Percentiles rank a stretch among this genome's conserved stretches.
phyloP scores from a whole-genome alignment of 805 yeast species.

The Yamadazyma akitaensis region DNA sequence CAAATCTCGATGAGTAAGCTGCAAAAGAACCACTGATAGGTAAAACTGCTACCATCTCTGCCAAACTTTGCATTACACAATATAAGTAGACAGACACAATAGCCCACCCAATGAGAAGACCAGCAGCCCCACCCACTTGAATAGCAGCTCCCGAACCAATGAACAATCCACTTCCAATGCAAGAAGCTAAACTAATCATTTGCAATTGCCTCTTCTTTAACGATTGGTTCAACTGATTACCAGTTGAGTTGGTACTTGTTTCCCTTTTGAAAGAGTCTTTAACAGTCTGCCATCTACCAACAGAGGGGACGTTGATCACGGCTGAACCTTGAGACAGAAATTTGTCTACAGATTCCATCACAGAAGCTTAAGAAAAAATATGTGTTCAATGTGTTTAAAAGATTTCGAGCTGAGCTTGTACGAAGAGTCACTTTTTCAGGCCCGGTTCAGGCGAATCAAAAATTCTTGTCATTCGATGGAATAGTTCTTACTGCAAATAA shows the following conservation, averaged over 20 bases:
- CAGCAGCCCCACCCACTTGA: conserved; percentile 32
- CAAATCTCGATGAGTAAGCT: conserved; percentile 37
- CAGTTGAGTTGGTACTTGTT: conserved; percentile 6
- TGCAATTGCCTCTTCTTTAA: conserved; percentile 31
- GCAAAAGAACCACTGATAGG: conserved; percentile 43
- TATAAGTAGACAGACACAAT: conserved; percentile 38
- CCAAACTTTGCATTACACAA: conserved; percentile 42
- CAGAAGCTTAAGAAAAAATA: neutral
- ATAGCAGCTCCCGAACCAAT: conserved; percentile 40
- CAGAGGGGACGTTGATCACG: neutral
- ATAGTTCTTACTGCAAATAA: neutral
- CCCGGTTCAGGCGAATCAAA: conserved; percentile 1
- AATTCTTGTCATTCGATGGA: conserved; percentile 2
- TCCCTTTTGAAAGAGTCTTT: conserved; percentile 28
- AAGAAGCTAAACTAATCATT: conserved; percentile 42
- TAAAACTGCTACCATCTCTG: conserved; percentile 36
- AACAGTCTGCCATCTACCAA: conserved; percentile 18
- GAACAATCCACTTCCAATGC: conserved; percentile 41
- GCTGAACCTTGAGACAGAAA: neutral
- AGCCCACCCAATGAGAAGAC: conserved; percentile 37
- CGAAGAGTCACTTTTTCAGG: neutral
- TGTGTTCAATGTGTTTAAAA: too few relatives aligned
- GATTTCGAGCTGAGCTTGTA: neutral
- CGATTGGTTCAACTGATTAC: conserved; percentile 17
- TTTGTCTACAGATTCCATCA: neutral